Base-by-base conservation (phyloP, 495 filamentous ascomycete genomes). In the Talaromyces proteolyticus region DNA sequence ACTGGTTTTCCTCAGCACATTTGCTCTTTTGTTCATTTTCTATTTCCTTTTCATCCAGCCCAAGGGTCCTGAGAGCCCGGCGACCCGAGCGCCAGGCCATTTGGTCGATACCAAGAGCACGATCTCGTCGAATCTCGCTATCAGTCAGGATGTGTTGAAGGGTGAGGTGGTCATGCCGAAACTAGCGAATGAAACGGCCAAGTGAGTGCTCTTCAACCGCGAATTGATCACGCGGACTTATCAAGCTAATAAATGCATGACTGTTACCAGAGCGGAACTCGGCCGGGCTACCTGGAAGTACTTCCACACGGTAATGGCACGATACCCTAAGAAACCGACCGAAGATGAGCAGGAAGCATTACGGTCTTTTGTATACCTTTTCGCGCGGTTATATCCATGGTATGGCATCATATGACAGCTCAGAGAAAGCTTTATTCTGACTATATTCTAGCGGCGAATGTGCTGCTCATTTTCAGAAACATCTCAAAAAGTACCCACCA, bases 291-390 rank as follows among this genome's bases (percentile, higher is more conserved):
- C 87, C 18, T 95, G 89, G 91, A 90, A 91, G 60, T 82, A 95
- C 56, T 81, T 98, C 59, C 93, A 98, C 68, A 98, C 94, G 1
- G 93, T 89, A 64, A 89, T 97, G 79, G 86, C 89, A 29, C 84
- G 91, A 48, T 98, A 92, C 69, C 94, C 93, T 37, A 87, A 91
- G 55, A 77, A 85, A 48, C 92, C 93, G 0, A 86, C 86, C 0
- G 63, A 77, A 46, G 89, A 95, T 55, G 91, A 98, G 60, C 85
- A 86, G 50, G 77, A 86, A 37, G 89, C 94, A 2, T 74, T 98
- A 36, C 80, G 84, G 54, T 86, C 86, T 5, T 97, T 86, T 67
- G 83, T 98, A 55, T 82, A 89, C 61, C 79, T 98, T 2, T 97
- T 97, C 57, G 87, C 89, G 22, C 82, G 93, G 36, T 70, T 98